Evolutionary conservation across 2,329 filamentous ascomycete genomes (phyloP).

Genomic region (Cyphellophora europaea): DNA sequence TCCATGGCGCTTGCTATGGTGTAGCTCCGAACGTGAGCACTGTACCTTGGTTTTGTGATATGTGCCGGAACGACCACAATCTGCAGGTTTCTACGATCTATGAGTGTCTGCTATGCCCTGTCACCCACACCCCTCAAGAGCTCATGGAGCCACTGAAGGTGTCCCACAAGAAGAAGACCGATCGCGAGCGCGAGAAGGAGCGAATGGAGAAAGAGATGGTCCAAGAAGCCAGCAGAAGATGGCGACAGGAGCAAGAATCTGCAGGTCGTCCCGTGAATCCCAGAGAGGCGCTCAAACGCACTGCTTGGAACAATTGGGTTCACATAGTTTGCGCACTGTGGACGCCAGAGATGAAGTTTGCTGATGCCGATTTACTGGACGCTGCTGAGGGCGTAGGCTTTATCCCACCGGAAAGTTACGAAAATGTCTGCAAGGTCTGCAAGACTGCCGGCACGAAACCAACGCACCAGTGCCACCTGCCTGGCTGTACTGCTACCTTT

Average conservation of each 20-base stretch:
- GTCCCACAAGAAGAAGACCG: slow-evolving; percentile 78
- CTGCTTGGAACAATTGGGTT: slow-evolving; percentile 95
- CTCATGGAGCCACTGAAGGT: slow-evolving; percentile 74
- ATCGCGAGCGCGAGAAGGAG: slow-evolving; percentile 85
- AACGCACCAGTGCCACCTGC: slow-evolving; percentile 68
- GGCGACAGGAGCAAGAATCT: slow-evolving; percentile 72
- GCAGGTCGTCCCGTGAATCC: slow-evolving; percentile 74
- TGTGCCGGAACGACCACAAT: slow-evolving; percentile 88
- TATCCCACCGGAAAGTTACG: slow-evolving; percentile 63
- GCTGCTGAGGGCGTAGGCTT: slow-evolving; percentile 84
- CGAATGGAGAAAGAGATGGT: slow-evolving; percentile 76
- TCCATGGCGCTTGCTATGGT: slow-evolving; percentile 91
- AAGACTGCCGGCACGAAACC: slow-evolving; percentile 62
- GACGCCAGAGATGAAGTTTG: slow-evolving; percentile 88
- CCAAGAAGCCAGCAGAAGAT: slow-evolving; percentile 68
- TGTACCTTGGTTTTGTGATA: slow-evolving; percentile 92
- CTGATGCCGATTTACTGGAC: slow-evolving; percentile 69
- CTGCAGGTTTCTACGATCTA: slow-evolving; percentile 90
- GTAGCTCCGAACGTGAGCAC: slow-evolving; percentile 51
- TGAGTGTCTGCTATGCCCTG: slow-evolving; percentile 83
- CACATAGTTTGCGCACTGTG: slow-evolving; percentile 90
- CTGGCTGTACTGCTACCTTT: slow-evolving; percentile 44
- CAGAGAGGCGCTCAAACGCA: slow-evolving; percentile 84
- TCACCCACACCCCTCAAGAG: slow-evolving; percentile 71
- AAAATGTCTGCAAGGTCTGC: slow-evolving; percentile 76